Evolutionary conservation across 2,329 filamentous ascomycete species (phyloP).

Genomic region (Clathrospora elynae): DNA sequence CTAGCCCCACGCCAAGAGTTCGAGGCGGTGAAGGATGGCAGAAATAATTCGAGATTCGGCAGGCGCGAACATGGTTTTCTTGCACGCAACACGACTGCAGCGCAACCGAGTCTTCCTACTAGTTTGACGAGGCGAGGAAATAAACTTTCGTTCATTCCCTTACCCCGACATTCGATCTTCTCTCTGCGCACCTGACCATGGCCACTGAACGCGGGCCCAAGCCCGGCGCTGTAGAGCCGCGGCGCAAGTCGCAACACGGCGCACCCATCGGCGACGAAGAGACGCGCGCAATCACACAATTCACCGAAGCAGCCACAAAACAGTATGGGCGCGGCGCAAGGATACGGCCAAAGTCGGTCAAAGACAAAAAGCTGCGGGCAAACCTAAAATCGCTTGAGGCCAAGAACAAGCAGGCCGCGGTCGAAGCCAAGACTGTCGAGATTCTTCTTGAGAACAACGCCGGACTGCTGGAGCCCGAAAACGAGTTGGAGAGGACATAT

Average conservation of each 20-base stretch:
- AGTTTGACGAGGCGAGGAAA: not conserved
- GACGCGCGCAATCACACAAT: slow-evolving; percentile 38
- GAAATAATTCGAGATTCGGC: slow-evolving; percentile 18
- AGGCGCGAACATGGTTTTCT: slow-evolving; percentile 4
- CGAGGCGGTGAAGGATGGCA: slow-evolving; percentile 15
- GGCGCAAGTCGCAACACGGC: slow-evolving; percentile 31
- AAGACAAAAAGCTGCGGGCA: slow-evolving; percentile 86
- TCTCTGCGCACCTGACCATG: slow-evolving; percentile 20
- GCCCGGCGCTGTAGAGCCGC: slow-evolving; percentile 18
- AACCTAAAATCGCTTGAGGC: slow-evolving; percentile 79
- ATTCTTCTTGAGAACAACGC: slow-evolving; percentile 85
- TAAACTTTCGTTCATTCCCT: too few relatives aligned
- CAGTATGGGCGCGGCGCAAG: slow-evolving; percentile 83
- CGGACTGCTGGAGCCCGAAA: slow-evolving; percentile 87
- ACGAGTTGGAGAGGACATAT: slow-evolving; percentile 88
- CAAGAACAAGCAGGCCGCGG: slow-evolving; percentile 79
- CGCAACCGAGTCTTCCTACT: not conserved
- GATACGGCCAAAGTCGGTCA: slow-evolving; percentile 73
- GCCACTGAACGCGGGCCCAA: slow-evolving; percentile 27
- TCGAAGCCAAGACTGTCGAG: slow-evolving; percentile 92
- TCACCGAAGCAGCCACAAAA: slow-evolving; percentile 62
- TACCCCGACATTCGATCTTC: too few relatives aligned
- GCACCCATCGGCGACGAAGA: slow-evolving; percentile 36
- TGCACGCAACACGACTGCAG: not conserved
- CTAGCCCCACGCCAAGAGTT: slow-evolving; percentile 15